Percentiles rank a stretch among this genome's conserved stretches.
phyloP scores from a whole-genome alignment of 176 grass and related monocot genomes.

The Triticum aestivum region DNA sequence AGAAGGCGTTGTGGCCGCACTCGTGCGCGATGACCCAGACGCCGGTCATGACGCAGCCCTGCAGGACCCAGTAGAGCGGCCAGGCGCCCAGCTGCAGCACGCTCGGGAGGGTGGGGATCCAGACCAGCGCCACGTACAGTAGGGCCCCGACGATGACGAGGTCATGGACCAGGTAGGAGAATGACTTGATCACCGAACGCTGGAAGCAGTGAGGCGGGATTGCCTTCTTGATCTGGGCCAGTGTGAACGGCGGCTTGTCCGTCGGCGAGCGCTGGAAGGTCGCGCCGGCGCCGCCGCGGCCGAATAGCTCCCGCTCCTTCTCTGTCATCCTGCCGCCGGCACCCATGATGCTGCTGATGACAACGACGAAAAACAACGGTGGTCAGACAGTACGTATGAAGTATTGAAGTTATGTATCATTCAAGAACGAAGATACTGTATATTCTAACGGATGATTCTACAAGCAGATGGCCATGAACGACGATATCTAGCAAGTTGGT shows the following conservation, averaged over 20 bases:
- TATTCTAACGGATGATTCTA: background rate
- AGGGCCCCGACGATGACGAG: slow-evolving; percentile 44
- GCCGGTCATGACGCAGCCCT: slow-evolving; percentile 83
- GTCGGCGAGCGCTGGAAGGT: slow-evolving; percentile 58
- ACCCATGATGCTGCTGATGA: slow-evolving; percentile 51
- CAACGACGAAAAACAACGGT: background rate
- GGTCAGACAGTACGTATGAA: background rate
- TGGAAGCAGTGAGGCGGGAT: slow-evolving; percentile 92
- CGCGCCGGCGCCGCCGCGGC: background rate
- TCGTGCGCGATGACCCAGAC: slow-evolving; percentile 95
- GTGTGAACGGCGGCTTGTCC: slow-evolving; percentile 68
- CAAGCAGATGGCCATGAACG: too few species aligned
- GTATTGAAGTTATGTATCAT: background rate
- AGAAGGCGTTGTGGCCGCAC: slow-evolving; percentile 96
- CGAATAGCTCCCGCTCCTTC: slow-evolving; percentile 40
- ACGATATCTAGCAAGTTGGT: slow-evolving; percentile 22
- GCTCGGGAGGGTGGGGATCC: slow-evolving; percentile 51
- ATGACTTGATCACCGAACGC: slow-evolving; percentile 80
- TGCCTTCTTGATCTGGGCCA: slow-evolving; percentile 92
- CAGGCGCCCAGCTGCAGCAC: slow-evolving; percentile 39
- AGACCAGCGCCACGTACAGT: slow-evolving; percentile 59
- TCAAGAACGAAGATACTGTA: background rate
- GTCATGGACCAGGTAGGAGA: slow-evolving; percentile 80
- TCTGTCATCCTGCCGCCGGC: slow-evolving; percentile 87
- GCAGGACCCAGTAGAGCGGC: slow-evolving; percentile 68